These are phyloP conservation scores for Serendipita indica DNA, from an alignment of 768 basidiomycete species.

Conservation along the genomic window DNA sequence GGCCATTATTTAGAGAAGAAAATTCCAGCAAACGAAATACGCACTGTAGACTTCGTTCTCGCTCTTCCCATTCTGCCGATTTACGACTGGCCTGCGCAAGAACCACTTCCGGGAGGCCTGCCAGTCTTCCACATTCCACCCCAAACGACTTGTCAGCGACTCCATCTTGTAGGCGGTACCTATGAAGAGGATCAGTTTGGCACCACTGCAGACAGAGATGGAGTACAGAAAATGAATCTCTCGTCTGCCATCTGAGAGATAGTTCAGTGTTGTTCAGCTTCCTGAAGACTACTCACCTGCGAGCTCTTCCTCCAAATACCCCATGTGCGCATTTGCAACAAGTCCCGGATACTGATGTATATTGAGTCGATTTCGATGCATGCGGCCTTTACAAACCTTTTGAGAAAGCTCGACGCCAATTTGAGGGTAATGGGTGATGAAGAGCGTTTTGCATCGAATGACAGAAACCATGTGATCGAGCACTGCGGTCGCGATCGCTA, in stretches of 20 bases:
- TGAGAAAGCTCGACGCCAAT: conserved; percentile 46
- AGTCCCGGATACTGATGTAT: conserved; percentile 42
- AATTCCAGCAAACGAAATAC: neutral
- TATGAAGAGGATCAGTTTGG: neutral
- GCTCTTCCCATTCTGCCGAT: neutral
- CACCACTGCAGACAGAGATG: neutral
- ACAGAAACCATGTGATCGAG: conserved; percentile 50
- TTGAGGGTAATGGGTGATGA: conserved; percentile 90
- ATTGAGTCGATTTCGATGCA: neutral
- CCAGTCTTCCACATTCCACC: conserved; percentile 81
- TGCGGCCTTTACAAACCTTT: conserved; percentile 7
- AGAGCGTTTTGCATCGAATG: conserved; percentile 58
- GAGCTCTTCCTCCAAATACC: conserved; percentile 51
- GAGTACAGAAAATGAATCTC: conserved; percentile 62
- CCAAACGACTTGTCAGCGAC: conserved; percentile 74
- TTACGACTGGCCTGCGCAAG: conserved; percentile 39
- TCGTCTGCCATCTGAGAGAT: conserved; percentile 43
- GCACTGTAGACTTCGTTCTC: neutral
- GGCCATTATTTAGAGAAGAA: too few species aligned
- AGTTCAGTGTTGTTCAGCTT: neutral
- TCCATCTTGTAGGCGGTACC: conserved; percentile 55
- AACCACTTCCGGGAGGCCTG: conserved; percentile 60
- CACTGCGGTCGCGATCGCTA: conserved; percentile 77
- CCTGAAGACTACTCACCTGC: conserved; percentile 23
- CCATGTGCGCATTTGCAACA: conserved; percentile 76